Percentiles rank a stretch among this genome's conserved stretches.
phyloP scores from a whole-genome alignment of 306 rosid species.

The Albizia julibrissin region DNA sequence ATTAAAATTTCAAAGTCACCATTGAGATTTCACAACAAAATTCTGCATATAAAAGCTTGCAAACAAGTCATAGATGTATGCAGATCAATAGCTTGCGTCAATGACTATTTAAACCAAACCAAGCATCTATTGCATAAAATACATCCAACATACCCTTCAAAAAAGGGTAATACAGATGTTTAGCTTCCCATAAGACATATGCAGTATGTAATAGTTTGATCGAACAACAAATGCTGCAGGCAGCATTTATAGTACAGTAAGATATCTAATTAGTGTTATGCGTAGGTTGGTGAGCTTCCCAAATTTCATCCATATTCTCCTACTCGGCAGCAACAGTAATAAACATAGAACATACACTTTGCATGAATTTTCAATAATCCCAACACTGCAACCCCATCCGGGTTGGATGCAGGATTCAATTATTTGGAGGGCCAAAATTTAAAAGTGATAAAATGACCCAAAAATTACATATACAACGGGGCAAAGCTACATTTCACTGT shows the following conservation, averaged over 20 bases:
- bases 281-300: neutral
- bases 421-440: neutral
- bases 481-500: neutral
- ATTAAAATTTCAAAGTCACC: constrained; percentile 33
- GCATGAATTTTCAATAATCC: neutral
- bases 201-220: neutral
- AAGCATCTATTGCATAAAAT: neutral
- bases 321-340: neutral
- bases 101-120: neutral
- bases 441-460: neutral
- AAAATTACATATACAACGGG: neutral
- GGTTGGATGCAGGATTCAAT: neutral
- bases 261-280: neutral
- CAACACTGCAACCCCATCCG: neutral
- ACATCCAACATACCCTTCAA: neutral
- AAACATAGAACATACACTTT: neutral
- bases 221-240: neutral
- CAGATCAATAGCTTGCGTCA: neutral
- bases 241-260: neutral
- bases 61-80: constrained; percentile 10
- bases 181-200: neutral
- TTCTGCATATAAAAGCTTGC: neutral
- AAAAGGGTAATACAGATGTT: neutral
- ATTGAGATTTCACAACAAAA: constrained; percentile 9
- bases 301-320: neutral